phyloP scores from a whole-genome alignment of 345 rosid genomes.

The Cardamine resedifolia region DNA sequence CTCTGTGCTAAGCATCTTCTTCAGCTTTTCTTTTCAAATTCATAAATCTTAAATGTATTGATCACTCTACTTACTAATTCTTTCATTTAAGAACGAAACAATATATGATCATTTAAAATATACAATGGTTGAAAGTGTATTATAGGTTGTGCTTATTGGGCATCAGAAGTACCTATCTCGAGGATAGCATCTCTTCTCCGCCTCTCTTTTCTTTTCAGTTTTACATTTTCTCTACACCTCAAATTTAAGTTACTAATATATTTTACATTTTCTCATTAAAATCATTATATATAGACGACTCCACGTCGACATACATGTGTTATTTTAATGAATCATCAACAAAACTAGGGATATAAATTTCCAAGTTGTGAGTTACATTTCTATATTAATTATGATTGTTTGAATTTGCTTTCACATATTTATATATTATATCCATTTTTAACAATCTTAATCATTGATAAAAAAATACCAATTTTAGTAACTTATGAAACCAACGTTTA shows the following conservation, averaged over 20 bases:
- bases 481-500: not conserved
- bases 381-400: not conserved
- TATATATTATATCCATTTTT: not conserved
- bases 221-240: not conserved
- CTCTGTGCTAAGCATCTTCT: conserved; percentile 28
- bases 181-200: not conserved
- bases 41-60: conserved; percentile 17
- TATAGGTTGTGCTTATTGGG: conserved; percentile 5
- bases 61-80: conserved; percentile 29
- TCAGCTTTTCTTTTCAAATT: conserved; percentile 31
- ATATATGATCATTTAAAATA: not conserved
- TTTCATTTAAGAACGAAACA: conserved; percentile 2
- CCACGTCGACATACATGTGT: not conserved
- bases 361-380: not conserved
- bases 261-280: not conserved
- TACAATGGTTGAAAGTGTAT: conserved; percentile 4
- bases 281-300: not conserved
- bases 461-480: not conserved
- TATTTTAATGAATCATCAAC: not conserved
- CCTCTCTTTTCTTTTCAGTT: not conserved
- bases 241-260: not conserved
- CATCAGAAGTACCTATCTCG: not conserved
- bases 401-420: not conserved
- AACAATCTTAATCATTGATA: not conserved
- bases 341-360: not conserved